phyloP scores from a whole-genome alignment of 2,329 filamentous ascomycete genomes.

The Thelonectria discophora region DNA sequence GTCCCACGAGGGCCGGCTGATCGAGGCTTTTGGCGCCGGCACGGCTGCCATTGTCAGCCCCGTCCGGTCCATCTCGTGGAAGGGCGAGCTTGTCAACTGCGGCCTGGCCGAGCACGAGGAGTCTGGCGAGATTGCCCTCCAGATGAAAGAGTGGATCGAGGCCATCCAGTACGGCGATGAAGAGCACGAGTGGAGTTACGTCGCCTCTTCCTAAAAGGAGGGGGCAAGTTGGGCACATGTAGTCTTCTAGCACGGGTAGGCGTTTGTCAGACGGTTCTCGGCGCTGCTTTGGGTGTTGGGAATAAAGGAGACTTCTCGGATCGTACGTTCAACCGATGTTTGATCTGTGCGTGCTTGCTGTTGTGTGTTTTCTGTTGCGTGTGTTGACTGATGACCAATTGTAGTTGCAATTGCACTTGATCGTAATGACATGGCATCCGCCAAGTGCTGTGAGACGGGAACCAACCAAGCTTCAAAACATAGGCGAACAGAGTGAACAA shows the following conservation, averaged over 20 bases:
- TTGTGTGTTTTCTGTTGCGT: slow-evolving; percentile 4
- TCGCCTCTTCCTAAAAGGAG: slow-evolving; percentile 34
- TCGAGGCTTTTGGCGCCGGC: slow-evolving; percentile 94
- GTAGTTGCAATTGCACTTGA: slow-evolving; percentile 14
- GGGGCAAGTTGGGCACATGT: neutral
- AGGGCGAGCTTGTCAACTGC: slow-evolving; percentile 81
- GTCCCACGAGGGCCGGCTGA: slow-evolving; percentile 80
- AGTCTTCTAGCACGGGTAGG: slow-evolving; percentile 15
- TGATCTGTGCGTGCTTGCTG: slow-evolving; percentile 1
- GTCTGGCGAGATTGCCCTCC: slow-evolving; percentile 83
- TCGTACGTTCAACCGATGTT: neutral
- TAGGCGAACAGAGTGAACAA: slow-evolving; percentile 25
- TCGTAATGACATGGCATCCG: too few species aligned
- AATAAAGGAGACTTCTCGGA: slow-evolving; percentile 18
- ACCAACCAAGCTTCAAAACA: slow-evolving; percentile 1
- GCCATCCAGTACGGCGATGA: slow-evolving; percentile 94
- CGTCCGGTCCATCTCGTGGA: slow-evolving; percentile 89
- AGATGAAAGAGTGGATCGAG: slow-evolving; percentile 98
- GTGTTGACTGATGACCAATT: slow-evolving; percentile 17
- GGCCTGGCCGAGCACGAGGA: slow-evolving; percentile 83
- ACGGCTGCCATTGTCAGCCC: slow-evolving; percentile 95
- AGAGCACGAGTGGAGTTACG: slow-evolving; percentile 88
- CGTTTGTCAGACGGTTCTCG: slow-evolving; percentile 16
- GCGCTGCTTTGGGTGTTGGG: slow-evolving; percentile 18
- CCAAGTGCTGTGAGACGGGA: neutral